These are phyloP conservation scores for Cadophora gregata DNA, from an alignment of 2,329 filamentous ascomycete species.

Conservation along the genomic window DNA sequence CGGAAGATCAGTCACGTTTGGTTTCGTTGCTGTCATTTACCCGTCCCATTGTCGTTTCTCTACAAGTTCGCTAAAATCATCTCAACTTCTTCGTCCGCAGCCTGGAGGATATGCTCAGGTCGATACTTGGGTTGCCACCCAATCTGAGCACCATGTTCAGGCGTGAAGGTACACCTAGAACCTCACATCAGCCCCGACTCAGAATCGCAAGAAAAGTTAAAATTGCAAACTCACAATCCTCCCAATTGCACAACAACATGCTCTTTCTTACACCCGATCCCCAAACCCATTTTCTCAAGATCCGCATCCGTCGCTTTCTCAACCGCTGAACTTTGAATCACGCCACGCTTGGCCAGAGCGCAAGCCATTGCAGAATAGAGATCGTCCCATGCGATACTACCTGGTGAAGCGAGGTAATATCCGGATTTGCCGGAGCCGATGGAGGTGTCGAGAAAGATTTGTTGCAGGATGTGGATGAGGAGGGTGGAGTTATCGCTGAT, in stretches of 20 bases:
- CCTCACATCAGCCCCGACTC: background rate
- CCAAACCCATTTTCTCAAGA: constrained; percentile 4
- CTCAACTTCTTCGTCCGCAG: constrained; percentile 6
- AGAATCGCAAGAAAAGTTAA: background rate
- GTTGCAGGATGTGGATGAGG: background rate
- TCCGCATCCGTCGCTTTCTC: background rate
- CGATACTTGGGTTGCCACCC: background rate
- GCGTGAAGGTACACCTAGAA: background rate
- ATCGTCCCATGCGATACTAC: constrained; percentile 7
- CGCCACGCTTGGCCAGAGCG: background rate
- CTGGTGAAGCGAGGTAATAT: constrained; percentile 1
- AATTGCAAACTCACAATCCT: background rate
- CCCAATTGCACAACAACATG: constrained; percentile 1
- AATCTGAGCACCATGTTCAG: constrained; percentile 1
- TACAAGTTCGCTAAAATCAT: constrained; percentile 7
- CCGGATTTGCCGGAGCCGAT: constrained; percentile 2
- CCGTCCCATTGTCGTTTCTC: no score
- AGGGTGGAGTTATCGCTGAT: background rate
- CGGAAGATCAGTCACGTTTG: no score
- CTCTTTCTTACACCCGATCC: background rate
- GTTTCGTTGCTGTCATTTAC: no score
- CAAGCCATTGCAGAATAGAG: background rate
- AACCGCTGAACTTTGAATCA: background rate
- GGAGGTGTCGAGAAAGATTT: background rate
- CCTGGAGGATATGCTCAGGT: background rate